These are phyloP conservation scores for Thalassiosira hispida DNA, from an alignment of 352 stramenopile genomes.

Conservation along the genomic window DNA sequence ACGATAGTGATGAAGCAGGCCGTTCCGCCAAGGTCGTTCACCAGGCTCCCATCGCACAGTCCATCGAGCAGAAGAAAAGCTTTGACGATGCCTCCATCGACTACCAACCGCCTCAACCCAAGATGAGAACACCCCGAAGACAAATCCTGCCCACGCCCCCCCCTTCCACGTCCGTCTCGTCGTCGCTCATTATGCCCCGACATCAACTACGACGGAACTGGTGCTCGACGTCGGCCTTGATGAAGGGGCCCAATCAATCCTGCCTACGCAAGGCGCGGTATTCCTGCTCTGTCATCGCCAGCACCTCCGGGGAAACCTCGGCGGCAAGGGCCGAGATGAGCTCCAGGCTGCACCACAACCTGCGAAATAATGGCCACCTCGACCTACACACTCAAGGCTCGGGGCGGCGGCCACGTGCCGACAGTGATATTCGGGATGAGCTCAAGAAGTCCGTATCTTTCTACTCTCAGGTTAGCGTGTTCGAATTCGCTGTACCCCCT, in stretches of 20 bases:
- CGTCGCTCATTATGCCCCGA: not conserved
- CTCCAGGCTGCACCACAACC: not conserved
- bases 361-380: not conserved
- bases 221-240: conserved; percentile 20
- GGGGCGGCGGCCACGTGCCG: not conserved
- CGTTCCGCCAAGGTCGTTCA: not conserved
- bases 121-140: conserved; percentile 15
- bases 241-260: conserved; percentile 17
- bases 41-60: not conserved
- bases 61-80: not conserved
- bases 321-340: not conserved
- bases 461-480: conserved; percentile 42
- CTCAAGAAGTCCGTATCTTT: conserved; percentile 47
- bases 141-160: conserved; percentile 36
- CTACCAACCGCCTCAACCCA: not conserved
- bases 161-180: not conserved
- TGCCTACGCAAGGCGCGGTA: conserved; percentile 30
- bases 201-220: conserved; percentile 1
- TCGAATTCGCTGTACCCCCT: conserved; percentile 34
- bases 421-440: not conserved
- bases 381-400: not conserved
- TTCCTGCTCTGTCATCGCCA: conserved; percentile 14
- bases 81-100: conserved; percentile 11
- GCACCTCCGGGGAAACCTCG: not conserved
- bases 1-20: not conserved